Evolutionary conservation across 2,329 filamentous ascomycete species (phyloP).

Genomic region (Tolypocladium capitatum): DNA sequence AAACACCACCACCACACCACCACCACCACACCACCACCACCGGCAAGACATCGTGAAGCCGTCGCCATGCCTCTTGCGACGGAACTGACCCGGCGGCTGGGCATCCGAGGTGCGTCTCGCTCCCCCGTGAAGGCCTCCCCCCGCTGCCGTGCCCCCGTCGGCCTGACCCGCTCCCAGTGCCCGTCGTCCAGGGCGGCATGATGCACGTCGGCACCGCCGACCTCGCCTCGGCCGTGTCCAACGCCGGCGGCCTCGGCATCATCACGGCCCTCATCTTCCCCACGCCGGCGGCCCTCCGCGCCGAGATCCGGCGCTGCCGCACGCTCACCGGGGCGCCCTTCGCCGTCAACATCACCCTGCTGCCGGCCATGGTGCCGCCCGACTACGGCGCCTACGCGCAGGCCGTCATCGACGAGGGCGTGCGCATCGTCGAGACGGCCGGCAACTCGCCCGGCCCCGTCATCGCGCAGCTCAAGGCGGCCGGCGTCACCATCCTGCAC

Average conservation of each 20-base stretch:
- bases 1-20: not conserved
- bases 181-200: conserved; percentile 78
- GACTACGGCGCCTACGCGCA: conserved; percentile 88
- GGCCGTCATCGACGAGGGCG: conserved; percentile 83
- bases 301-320: conserved; percentile 81
- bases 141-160: too few relatives aligned
- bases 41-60: not conserved
- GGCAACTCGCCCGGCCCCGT: conserved; percentile 82
- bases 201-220: conserved; percentile 76
- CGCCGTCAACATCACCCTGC: conserved; percentile 87
- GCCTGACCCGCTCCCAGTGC: conserved; percentile 40
- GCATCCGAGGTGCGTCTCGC: conserved; percentile 31
- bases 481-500: conserved; percentile 70
- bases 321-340: conserved; percentile 70
- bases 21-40: not conserved
- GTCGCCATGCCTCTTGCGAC: conserved; percentile 41
- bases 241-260: conserved; percentile 72
- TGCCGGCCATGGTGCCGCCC: conserved; percentile 78
- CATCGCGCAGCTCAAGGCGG: conserved; percentile 75
- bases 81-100: conserved; percentile 42
- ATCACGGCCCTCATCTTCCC: conserved; percentile 87
- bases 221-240: conserved; percentile 62
- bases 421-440: conserved; percentile 84
- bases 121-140: not conserved
- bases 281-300: conserved; percentile 77